Conservation (phyloP, 1,139 yeast genomes). For the Lodderomyces margitis region DNA sequence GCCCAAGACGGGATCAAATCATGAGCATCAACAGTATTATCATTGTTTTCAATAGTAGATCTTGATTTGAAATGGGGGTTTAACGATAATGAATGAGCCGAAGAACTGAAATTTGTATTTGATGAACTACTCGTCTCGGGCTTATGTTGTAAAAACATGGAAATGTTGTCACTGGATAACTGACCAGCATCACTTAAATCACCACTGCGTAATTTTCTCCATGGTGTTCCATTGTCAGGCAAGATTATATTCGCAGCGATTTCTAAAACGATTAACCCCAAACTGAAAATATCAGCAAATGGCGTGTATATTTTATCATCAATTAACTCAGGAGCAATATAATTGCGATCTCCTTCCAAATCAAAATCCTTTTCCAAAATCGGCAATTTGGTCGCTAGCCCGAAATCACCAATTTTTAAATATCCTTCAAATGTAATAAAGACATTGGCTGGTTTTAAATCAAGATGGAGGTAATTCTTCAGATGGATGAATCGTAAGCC, state of each 20-base stretch:
- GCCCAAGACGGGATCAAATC: constrained; percentile 71
- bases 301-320: constrained; percentile 80
- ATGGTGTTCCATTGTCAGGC: constrained; percentile 95
- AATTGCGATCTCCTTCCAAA: constrained; percentile 95
- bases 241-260: constrained; percentile 93
- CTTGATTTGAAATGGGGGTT: constrained; percentile 9
- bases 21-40: constrained; percentile 10
- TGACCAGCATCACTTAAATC: constrained; percentile 95
- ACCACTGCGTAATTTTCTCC: constrained; percentile 96
- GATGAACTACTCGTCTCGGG: constrained; percentile 7
- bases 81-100: constrained; percentile 8
- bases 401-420: constrained; percentile 81
- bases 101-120: constrained; percentile 7
- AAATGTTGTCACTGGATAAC: constrained; percentile 56
- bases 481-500: constrained; percentile 83
- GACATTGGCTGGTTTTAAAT: constrained; percentile 91
- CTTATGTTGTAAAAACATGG: constrained; percentile 44
- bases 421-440: constrained; percentile 94
- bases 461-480: constrained; percentile 75
- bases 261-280: constrained; percentile 89
- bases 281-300: constrained; percentile 91
- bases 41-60: neutral
- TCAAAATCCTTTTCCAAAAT: constrained; percentile 63
- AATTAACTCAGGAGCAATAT: constrained; percentile 95
- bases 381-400: constrained; percentile 55